These are phyloP conservation scores for Skeletonema costatum DNA, from an alignment of 108 stramenopile species.

Conservation along the genomic window DNA sequence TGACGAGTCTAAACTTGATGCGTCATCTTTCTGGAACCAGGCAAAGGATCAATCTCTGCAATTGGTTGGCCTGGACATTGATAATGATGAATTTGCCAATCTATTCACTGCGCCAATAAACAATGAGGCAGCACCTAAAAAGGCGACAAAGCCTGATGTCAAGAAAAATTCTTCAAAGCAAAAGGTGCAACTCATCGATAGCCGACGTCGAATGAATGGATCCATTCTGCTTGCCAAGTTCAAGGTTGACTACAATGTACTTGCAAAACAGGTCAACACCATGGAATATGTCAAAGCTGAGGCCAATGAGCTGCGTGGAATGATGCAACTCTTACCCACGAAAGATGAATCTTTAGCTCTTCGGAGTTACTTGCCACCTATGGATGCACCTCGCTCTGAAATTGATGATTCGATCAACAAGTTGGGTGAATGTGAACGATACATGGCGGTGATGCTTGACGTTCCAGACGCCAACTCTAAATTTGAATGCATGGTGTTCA, in stretches of 20 bases:
- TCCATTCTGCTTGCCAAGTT: constrained; percentile 61
- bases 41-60: constrained; percentile 43
- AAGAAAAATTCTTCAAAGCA: constrained; percentile 38
- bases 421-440: constrained; percentile 47
- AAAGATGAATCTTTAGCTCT: constrained; percentile 45
- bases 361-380: constrained; percentile 38
- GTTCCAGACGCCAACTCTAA: constrained; percentile 43
- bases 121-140: constrained; percentile 27
- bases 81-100: constrained; percentile 62
- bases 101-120: constrained; percentile 45
- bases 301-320: constrained; percentile 44
- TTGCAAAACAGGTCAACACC: constrained; percentile 41
- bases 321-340: constrained; percentile 49
- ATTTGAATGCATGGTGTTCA: constrained; percentile 47
- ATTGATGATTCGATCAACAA: constrained; percentile 44
- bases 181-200: constrained; percentile 55
- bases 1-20: constrained; percentile 49
- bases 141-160: constrained; percentile 12
- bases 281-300: constrained; percentile 45
- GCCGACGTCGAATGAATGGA: constrained; percentile 60
- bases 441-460: constrained; percentile 51
- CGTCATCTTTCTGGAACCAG: constrained; percentile 59
- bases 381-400: constrained; percentile 35
- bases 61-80: constrained; percentile 54
- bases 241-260: constrained; percentile 34